Evolutionary conservation across 2,329 filamentous ascomycete species (phyloP), one percentile per base, ranked within the genome.

Genomic region (Cadophora gregata): DNA sequence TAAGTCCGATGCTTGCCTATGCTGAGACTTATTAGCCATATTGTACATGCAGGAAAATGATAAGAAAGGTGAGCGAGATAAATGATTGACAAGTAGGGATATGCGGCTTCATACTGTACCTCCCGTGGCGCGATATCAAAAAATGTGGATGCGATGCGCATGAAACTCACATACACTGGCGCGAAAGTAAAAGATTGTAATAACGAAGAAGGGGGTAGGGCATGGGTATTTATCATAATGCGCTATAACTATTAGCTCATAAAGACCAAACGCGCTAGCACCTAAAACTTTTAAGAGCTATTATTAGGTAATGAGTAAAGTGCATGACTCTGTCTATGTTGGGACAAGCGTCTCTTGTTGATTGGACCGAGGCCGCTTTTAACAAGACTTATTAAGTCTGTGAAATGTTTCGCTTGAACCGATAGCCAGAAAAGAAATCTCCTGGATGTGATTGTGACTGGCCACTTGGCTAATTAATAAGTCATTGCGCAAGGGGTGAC

Each of bases 191-290:
- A 27, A 19, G 42, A 29, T 38, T 38, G 36, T 59, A 45, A 53
- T 59, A 59, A 64, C 21, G n/a, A 42, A 64, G 12, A 56, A 45
- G 45, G 48, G 27, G 36, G 24, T 27, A 59, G 47, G 55, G 42
- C 47, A 59, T n/a, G 53, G 42, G 16, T 24, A 36, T 59, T 42
- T 60, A 60, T 51, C 53, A 9, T 9, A 14, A 19, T 64, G 27
- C n/a, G 31, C 53, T 56, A 56, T 56, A 33, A 51, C 38, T 24
- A 38, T 33, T 59, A 64, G 63, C 63, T 59, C 58, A 59, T 64
- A 53, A 58, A 63, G 48, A 33, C 36, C 27, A 64, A 64, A 64
- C 63, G 31, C 63, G 63, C 63, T 64, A 64, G 55, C 47, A 31
- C n/a, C 19, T 64, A 64, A 48, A 64, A 33, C 31, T 53, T 48